phyloP scores from a whole-genome alignment of 192 early-diverging fungal genomes.

The Podila clonocystis region DNA sequence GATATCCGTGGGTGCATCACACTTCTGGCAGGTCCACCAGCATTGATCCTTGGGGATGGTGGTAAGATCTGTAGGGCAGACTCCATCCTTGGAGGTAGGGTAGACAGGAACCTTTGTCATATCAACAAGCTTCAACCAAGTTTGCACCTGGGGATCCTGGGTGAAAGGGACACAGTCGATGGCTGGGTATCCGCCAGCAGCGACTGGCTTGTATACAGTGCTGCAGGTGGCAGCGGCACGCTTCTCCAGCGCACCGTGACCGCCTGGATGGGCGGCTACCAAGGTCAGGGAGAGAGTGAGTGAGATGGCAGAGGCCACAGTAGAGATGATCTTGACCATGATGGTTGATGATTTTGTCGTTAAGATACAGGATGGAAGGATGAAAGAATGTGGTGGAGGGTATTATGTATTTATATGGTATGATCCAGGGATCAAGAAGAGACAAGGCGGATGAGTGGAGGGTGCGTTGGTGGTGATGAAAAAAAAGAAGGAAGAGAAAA shows the following conservation, averaged over 20 bases:
- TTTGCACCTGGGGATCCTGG: constrained; percentile 36
- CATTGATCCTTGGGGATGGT: constrained; percentile 52
- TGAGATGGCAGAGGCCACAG: constrained; percentile 5
- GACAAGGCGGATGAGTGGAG: too few relatives aligned
- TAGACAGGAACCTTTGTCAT: constrained; percentile 41
- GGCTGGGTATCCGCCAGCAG: constrained; percentile 31
- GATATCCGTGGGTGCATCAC: constrained; percentile 48
- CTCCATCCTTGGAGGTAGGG: constrained; percentile 31
- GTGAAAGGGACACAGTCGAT: constrained; percentile 44
- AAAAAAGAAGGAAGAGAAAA: too few relatives aligned
- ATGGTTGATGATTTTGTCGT: background rate
- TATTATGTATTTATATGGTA: background rate
- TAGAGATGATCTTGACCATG: constrained; percentile 34
- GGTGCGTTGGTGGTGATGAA: too few relatives aligned
- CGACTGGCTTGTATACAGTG: constrained; percentile 21
- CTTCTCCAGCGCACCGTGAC: constrained; percentile 27
- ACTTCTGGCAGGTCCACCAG: constrained; percentile 64
- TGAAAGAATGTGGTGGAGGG: too few relatives aligned
- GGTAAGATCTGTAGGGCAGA: constrained; percentile 28
- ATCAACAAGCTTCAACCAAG: constrained; percentile 48
- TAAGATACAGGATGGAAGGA: background rate
- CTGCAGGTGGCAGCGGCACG: constrained; percentile 26
- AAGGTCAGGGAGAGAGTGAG: constrained; percentile 23
- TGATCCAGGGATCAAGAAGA: background rate
- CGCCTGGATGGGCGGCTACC: constrained; percentile 14